phyloP scores from a whole-genome alignment of 805 yeast genomes.

The Myxozyma mucilagina region DNA sequence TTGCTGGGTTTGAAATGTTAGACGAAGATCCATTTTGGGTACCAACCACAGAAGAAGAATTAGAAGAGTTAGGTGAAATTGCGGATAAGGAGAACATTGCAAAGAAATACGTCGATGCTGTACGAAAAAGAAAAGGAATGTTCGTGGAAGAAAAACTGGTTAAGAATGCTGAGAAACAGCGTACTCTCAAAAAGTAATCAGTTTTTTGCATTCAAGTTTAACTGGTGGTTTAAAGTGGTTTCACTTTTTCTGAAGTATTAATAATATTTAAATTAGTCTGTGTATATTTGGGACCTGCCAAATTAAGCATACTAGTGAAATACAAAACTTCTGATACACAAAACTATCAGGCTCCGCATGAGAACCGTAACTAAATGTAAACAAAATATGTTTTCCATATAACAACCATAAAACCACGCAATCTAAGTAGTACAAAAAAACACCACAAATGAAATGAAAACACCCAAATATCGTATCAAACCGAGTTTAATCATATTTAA shows the following conservation, averaged over 20 bases:
- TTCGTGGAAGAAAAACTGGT: slow-evolving; percentile 88
- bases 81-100: slow-evolving; percentile 94
- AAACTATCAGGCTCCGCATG: not conserved
- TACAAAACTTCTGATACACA: not conserved
- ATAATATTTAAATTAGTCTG: not conserved
- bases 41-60: slow-evolving; percentile 94
- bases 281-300: slow-evolving; percentile 10
- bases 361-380: too few species aligned
- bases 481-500: not conserved
- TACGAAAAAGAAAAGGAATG: slow-evolving; percentile 85
- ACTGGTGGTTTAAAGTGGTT: not conserved
- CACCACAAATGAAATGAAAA: not conserved
- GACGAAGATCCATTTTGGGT: slow-evolving; percentile 99
- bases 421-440: too few species aligned
- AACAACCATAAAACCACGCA: too few species aligned
- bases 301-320: slow-evolving; percentile 1
- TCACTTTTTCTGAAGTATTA: not conserved
- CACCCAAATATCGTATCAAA: not conserved
- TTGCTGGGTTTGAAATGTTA: slow-evolving; percentile 80
- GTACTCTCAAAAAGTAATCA: slow-evolving; percentile 60
- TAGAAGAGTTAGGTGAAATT: slow-evolving; percentile 87
- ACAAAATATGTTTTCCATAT: too few species aligned
- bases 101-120: slow-evolving; percentile 74
- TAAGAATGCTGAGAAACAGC: slow-evolving; percentile 89
- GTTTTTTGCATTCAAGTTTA: not conserved